phyloP scores from a whole-genome alignment of 73 alveolate species.

The Symbiodinium pilosum region DNA sequence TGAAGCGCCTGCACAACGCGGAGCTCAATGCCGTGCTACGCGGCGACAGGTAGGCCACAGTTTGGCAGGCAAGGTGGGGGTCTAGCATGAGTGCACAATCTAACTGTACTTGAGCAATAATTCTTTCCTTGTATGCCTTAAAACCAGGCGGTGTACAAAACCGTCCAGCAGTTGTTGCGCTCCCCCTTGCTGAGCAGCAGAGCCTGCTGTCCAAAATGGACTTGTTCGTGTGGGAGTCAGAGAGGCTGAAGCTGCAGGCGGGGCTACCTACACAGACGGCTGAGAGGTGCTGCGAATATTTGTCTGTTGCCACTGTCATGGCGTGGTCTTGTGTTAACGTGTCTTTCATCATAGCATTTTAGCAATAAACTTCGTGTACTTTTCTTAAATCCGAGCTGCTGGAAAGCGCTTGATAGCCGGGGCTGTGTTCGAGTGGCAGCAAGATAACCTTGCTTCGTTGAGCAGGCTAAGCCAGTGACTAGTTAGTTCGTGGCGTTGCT shows the following conservation, averaged over 20 bases:
- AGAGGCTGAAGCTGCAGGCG: neutral
- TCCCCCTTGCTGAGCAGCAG: neutral
- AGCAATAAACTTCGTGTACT: neutral
- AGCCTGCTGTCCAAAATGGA: slow-evolving; percentile 6
- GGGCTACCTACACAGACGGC: neutral
- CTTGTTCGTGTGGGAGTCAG: neutral
- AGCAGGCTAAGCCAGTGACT: neutral
- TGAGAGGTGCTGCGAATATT: neutral
- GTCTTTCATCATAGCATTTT: neutral
- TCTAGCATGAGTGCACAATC: no score
- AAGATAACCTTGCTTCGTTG: neutral
- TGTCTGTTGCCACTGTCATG: neutral
- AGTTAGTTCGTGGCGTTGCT: no score
- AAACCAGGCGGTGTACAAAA: neutral
- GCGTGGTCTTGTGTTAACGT: neutral
- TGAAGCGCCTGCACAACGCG: no score
- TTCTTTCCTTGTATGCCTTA: neutral
- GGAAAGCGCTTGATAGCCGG: neutral
- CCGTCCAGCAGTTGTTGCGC: neutral
- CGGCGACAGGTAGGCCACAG: no score
- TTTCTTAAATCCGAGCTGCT: neutral
- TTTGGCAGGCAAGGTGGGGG: no score
- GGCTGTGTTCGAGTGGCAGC: neutral
- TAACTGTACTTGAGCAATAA: neutral
- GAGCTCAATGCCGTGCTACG: no score